These are phyloP conservation scores for Coniochaeta sp. DNA, from an alignment of 2,329 filamentous ascomycete genomes.

Conservation along the genomic window DNA sequence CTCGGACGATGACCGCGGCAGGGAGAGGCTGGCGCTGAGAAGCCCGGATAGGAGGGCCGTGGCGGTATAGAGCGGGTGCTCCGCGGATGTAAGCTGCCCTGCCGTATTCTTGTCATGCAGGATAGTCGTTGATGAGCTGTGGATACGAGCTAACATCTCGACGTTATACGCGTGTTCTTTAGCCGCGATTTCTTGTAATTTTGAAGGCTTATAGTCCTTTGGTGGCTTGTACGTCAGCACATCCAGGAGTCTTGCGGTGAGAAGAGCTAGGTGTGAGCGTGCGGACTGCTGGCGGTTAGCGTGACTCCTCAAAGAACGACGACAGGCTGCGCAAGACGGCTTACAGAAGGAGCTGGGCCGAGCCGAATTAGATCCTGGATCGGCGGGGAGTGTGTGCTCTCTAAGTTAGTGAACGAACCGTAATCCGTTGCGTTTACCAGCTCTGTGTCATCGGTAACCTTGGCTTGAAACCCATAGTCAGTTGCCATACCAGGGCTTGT, in stretches of 20 bases:
- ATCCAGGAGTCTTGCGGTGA: conserved; percentile 45
- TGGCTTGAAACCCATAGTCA: conserved; percentile 21
- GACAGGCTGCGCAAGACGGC: conserved; percentile 9
- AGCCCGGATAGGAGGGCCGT: conserved; percentile 30
- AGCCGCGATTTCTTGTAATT: conserved; percentile 25
- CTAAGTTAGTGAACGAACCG: conserved; percentile 42
- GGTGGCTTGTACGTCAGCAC: conserved; percentile 39
- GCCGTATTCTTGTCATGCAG: conserved; percentile 19
- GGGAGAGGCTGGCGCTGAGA: conserved; percentile 14
- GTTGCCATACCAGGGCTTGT: conserved; percentile 3
- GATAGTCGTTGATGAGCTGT: conserved; percentile 33
- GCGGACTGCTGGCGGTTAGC: conserved; percentile 28
- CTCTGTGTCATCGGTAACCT: conserved; percentile 28
- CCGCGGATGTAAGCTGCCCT: conserved; percentile 29
- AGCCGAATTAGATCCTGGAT: conserved; percentile 38
- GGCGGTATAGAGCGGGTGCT: conserved; percentile 35
- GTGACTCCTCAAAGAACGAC: background rate
- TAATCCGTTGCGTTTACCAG: conserved; percentile 43
- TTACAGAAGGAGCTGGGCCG: conserved; percentile 44
- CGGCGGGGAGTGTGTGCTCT: conserved; percentile 26
- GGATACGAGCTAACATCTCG: conserved; percentile 33
- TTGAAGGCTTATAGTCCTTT: conserved; percentile 40
- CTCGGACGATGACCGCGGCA: background rate
- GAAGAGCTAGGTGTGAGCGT: conserved; percentile 40
- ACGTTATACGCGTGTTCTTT: conserved; percentile 36